Percentiles rank a stretch among this genome's conserved stretches.
These are phyloP conservation scores for Venturiaceae sp. DNA, from an alignment of 2,329 filamentous ascomycete genomes.

Conservation along the genomic window DNA sequence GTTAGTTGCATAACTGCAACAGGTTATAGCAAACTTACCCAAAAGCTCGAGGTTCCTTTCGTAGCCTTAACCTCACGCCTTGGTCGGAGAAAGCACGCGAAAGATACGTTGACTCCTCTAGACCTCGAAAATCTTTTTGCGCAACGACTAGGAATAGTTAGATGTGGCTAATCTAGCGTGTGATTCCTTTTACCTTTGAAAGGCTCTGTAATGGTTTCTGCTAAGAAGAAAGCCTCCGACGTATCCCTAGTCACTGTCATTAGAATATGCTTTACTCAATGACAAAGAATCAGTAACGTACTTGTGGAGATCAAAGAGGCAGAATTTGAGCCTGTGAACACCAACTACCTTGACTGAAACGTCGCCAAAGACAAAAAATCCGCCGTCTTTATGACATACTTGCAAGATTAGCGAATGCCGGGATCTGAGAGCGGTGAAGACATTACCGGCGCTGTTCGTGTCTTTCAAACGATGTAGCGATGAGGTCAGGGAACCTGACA, in stretches of 20 bases:
- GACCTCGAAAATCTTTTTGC: slow-evolving; percentile 65
- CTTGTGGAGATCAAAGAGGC: slow-evolving; percentile 63
- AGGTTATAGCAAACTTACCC: not conserved
- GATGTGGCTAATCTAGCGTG: not conserved
- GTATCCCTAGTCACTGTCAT: not conserved
- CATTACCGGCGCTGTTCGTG: slow-evolving; percentile 51
- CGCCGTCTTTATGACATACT: slow-evolving; percentile 59
- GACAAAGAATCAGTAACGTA: slow-evolving; percentile 25
- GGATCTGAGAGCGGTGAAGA: not conserved
- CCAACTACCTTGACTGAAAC: slow-evolving; percentile 70
- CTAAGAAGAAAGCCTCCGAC: not conserved
- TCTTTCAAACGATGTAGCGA: slow-evolving; percentile 78
- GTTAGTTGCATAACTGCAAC: not conserved
- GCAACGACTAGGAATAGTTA: slow-evolving; percentile 25
- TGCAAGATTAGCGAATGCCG: no score
- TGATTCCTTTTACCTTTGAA: slow-evolving; percentile 1
- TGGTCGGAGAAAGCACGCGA: slow-evolving; percentile 80
- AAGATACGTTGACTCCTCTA: slow-evolving; percentile 71
- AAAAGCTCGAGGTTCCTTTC: slow-evolving; percentile 62
- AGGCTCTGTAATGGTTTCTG: not conserved
- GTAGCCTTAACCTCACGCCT: slow-evolving; percentile 69
- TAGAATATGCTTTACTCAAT: not conserved
- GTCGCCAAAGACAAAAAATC: slow-evolving; percentile 87
- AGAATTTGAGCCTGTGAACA: slow-evolving; percentile 64
- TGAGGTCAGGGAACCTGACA: slow-evolving; percentile 67